Conservation (phyloP, 139 green algal genomes). For the Eudorina sp. region DNA sequence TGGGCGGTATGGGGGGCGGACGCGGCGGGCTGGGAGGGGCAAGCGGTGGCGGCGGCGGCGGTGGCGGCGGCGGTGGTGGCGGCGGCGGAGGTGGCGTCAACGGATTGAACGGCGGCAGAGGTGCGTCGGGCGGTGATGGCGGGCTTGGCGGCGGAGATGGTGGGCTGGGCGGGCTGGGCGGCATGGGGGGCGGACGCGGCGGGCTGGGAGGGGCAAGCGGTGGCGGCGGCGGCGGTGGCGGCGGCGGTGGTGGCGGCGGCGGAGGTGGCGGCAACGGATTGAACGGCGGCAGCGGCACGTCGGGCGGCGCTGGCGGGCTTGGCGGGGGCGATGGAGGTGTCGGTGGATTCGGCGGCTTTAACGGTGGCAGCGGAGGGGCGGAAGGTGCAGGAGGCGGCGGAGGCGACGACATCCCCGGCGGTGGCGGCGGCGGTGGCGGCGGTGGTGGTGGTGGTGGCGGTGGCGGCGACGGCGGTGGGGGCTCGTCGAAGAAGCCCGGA, state of each 20-base stretch:
- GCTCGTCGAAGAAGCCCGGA: neutral
- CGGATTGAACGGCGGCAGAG: too few relatives aligned
- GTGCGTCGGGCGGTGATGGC: too few relatives aligned
- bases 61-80: too few relatives aligned
- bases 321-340: neutral
- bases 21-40: too few relatives aligned
- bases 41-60: neutral
- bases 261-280: neutral
- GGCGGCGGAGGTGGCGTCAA: too few relatives aligned
- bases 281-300: too few relatives aligned
- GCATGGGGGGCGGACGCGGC: too few relatives aligned
- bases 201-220: too few relatives aligned
- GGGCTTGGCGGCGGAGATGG: too few relatives aligned
- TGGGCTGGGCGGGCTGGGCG: too few relatives aligned
- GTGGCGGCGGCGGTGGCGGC: neutral
- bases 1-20: neutral
- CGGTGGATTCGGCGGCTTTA: neutral
- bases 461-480: neutral
- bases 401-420: neutral
- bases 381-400: neutral
- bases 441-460: neutral
- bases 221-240: neutral
- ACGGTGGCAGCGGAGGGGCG: neutral
- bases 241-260: neutral
- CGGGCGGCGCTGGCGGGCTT: too few relatives aligned